A percentile compares a stretch with the other conserved stretches of the same genome.
Evolutionary conservation across 2,329 filamentous ascomycete genomes (phyloP).

Genomic region (Aspergillus sp.): DNA sequence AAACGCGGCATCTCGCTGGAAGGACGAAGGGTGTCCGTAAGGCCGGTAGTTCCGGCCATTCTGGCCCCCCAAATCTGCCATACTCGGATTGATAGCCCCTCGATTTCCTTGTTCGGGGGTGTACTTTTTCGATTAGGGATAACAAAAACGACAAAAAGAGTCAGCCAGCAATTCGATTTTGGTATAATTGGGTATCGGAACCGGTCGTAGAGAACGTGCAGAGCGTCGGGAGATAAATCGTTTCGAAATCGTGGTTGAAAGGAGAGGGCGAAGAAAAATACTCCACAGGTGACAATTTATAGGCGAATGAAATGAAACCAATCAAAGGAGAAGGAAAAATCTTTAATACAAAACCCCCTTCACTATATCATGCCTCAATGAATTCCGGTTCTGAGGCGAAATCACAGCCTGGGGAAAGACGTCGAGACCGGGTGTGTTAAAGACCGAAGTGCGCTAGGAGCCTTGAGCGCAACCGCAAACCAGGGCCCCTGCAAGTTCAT

Average conservation of each 20-base stretch:
- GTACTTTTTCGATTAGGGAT: not conserved
- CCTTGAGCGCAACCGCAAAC: slow-evolving; percentile 37
- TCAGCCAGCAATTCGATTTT: not conserved
- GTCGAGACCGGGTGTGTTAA: slow-evolving; percentile 15
- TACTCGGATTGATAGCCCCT: slow-evolving; percentile 23
- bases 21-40: slow-evolving; percentile 50
- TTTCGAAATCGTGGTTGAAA: slow-evolving; percentile 26
- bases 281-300: slow-evolving; percentile 16
- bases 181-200: slow-evolving; percentile 14
- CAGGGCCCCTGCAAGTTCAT: slow-evolving; percentile 35
- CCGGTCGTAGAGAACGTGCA: slow-evolving; percentile 30
- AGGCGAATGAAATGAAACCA: slow-evolving; percentile 11
- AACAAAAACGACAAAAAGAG: not conserved
- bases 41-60: slow-evolving; percentile 57
- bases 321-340: slow-evolving; percentile 4
- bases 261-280: slow-evolving; percentile 15
- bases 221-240: slow-evolving; percentile 26
- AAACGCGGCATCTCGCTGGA: slow-evolving; percentile 88
- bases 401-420: slow-evolving; percentile 15
- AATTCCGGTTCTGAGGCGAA: slow-evolving; percentile 11
- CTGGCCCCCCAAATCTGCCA: slow-evolving; percentile 63
- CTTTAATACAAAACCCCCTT: slow-evolving; percentile 14
- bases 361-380: slow-evolving; percentile 26
- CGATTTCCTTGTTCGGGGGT: not conserved
- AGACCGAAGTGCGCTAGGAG: slow-evolving; percentile 32